A percentile compares a stretch with the other conserved stretches of the same genome.
Conservation (phyloP, 192 early-diverging fungal genomes). For the Mortierella claussenii region DNA sequence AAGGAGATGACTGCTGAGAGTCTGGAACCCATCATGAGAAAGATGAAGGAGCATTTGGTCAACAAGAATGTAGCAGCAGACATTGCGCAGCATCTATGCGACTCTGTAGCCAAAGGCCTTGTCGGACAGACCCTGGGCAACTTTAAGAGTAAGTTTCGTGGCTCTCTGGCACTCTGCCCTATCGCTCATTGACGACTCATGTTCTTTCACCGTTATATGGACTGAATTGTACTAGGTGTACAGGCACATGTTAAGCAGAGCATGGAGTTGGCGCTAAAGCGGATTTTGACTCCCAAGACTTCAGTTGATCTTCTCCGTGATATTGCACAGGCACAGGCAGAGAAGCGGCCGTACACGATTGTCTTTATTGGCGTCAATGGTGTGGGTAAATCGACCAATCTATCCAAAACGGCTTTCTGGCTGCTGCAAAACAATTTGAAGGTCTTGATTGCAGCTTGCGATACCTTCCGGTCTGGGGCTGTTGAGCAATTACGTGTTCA, state of each 20-base stretch:
- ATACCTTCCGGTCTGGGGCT: conserved; percentile 96
- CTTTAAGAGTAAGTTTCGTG: conserved; percentile 71
- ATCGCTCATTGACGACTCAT: background rate
- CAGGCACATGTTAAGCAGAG: conserved; percentile 74
- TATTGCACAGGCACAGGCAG: conserved; percentile 74
- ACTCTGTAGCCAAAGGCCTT: conserved; percentile 76
- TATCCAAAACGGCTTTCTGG: conserved; percentile 97
- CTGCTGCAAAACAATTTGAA: conserved; percentile 90
- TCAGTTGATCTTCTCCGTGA: conserved; percentile 93
- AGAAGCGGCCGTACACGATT: conserved; percentile 86
- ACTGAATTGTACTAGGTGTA: conserved; percentile 52
- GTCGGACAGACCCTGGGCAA: conserved; percentile 79
- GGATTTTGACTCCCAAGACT: conserved; percentile 89
- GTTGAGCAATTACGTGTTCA: conserved; percentile 96
- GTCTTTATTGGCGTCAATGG: conserved; percentile 97
- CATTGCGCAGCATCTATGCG: conserved; percentile 86
- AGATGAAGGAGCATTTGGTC: conserved; percentile 92
- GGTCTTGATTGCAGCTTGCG: conserved; percentile 94
- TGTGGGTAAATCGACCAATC: conserved; percentile 91
- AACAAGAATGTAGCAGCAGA: conserved; percentile 94
- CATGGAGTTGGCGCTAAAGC: conserved; percentile 87
- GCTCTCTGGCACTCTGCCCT: background rate
- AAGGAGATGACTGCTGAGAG: conserved; percentile 76
- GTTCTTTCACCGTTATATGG: conserved; percentile 2
- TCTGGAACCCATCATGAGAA: conserved; percentile 83